Evolutionary conservation across 768 basidiomycete genomes (phyloP), one percentile per base, ranked within the genome.

Genomic region (Gelatoporia subvermispora): DNA sequence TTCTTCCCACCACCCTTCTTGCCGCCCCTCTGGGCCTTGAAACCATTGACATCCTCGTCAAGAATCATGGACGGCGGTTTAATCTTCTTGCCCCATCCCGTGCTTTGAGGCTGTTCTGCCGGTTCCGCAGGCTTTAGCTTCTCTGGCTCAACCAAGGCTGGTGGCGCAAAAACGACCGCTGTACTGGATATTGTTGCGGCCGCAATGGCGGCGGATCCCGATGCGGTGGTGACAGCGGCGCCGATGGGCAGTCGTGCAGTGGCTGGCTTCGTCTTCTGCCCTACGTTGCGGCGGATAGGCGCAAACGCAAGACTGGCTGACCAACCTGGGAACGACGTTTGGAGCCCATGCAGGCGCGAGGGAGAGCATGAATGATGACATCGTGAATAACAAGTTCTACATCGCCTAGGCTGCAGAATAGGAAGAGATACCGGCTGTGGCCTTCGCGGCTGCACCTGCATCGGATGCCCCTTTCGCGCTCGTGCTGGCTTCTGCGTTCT

Each of bases 41-140:
- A 93, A 1, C 90, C 90, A 49, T 93, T 93, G 53, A 93, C 73
- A 52, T 93, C 88, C 51, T 93, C 91, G 51, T 93, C 90, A 9
- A 93, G 77, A 18, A 92, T 74, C 88, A 93, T 92, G 0, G 87
- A 87, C 2, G 91, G 91, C 15, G 91, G 90, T 58, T 91, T 91
- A 61, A 92, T 83, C 63, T 91, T 91, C 68, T 85, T 88, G 37
- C 86, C 86, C 90, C 90, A 91, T 55, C 83, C 82, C 54, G 82
- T 78, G 42, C 67, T 60, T 54, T 72, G 64, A n/a, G 69, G 43
- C 3, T 68, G 51, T 18, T 65, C 49, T 3, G 67, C 52, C 7
- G 64, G 56, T 35, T 77, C 70, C 39, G 64, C 60, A 5, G 62
- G 55, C 35, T 66, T 59, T 15, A 48, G 40, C 43, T 47, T 48